A percentile compares a stretch with the other conserved stretches of the same genome.
phyloP scores from a whole-genome alignment of 75 land plant genomes.

The Cupressus sempervirens region DNA sequence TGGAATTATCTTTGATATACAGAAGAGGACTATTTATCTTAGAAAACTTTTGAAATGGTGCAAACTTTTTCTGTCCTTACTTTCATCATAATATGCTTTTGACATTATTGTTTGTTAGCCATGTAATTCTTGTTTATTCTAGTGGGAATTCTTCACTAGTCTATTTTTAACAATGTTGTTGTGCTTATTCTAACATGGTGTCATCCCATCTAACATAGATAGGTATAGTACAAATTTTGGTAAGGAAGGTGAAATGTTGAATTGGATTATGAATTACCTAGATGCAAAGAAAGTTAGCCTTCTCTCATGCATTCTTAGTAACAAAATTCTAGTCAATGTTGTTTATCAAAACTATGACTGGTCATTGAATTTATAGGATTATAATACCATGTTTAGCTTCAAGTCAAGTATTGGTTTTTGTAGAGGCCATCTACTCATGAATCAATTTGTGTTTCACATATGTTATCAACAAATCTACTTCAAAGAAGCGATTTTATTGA shows the following conservation, averaged over 20 bases:
- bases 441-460: background rate
- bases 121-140: background rate
- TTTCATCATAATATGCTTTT: background rate
- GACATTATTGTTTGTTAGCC: background rate
- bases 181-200: background rate
- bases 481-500: background rate
- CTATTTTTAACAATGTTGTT: background rate
- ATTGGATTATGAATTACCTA: constrained; percentile 62
- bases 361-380: constrained; percentile 35
- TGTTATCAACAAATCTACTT: background rate
- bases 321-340: constrained; percentile 38
- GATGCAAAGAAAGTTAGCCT: constrained; percentile 65
- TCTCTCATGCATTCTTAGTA: constrained; percentile 46
- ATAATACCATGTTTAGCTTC: background rate
- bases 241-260: constrained; percentile 41
- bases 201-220: background rate
- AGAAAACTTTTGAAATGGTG: constrained; percentile 70
- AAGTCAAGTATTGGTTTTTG: background rate
- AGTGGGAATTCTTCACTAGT: background rate
- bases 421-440: background rate
- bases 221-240: constrained; percentile 67
- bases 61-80: background rate
- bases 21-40: constrained; percentile 51
- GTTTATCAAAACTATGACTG: constrained; percentile 54
- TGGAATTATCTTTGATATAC: constrained; percentile 54